Base-by-base conservation (phyloP, 1,139 yeast genomes). In the Saccharomyces uvarum region DNA sequence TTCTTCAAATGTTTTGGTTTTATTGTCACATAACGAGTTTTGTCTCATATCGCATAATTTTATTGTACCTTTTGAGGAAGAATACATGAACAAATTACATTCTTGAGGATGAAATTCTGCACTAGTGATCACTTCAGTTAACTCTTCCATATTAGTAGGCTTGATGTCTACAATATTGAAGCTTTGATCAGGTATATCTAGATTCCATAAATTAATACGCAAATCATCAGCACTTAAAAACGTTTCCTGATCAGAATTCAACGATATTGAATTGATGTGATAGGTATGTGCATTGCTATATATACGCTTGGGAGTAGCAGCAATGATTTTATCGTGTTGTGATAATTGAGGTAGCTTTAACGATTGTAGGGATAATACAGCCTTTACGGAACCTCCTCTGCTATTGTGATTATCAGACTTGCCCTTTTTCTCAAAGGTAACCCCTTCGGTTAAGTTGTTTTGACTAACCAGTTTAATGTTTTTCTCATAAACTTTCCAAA, bases 101-200 rank as follows among this genome's bases (percentile, higher is more conserved):
- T 86, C 86, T 53, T 76, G 75, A 14, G 99, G 99, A 71, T 95
- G 99, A 75, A 95, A 93, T 71, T 91, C 97, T 2, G 98, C 96
- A 65, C 95, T 83, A n/a, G 99, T 95, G 62, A 95, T 93, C 53
- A 95, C 99, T 72, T 95, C 99, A 13, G 99, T 93, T 66, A 95
- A 80, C 73, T 95, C 99, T 75, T 95, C 99, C 99, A 95, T 95
- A 72, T 91, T 90, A 19, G 93, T 88, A 5, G 99, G 99, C 72
- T 95, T 91, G 66, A 95, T 95, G 73, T 95, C 99, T 58, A 95
- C 99, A 64, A 95, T 91, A 71, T 88, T 95, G 74, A 95, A 95
- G 64, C 95, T 84, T 74, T 93, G 97, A 72, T 93, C 97, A 44
- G 97, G 90, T 64, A 90, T 88, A 53, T 90, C 93, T 64, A 91